Base-by-base conservation (phyloP, 2,329 filamentous ascomycete species). In the Fusarium sp. region DNA sequence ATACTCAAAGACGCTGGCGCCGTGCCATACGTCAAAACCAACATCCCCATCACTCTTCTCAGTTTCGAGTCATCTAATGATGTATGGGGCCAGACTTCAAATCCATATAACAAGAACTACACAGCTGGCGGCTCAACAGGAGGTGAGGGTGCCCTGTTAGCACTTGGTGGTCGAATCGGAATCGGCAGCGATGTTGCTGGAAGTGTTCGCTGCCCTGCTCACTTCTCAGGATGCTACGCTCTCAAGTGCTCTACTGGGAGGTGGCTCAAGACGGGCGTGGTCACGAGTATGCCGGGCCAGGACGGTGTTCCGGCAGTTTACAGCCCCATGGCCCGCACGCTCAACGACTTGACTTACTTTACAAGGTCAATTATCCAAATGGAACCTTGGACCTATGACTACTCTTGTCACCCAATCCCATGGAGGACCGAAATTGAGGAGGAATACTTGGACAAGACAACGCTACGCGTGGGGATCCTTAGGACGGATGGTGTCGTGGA, bases 101-200 rank as follows among this genome's bases (percentile, higher is more conserved):
- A 97, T 76, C 94, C 94, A 0, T 93, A 97, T 79, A 94, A 93
- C 75, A 79, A 80, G n/a, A 88, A 87, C 39, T 97, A 96, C 81
- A 94, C 92, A 0, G 93, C 94, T 0, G 95, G 95, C 22, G 95
- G 95, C 19, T 96, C 92, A 2, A 97, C 93, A 81, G 93, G 92
- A 41, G 94, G 92, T 65, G 95, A 97, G 79, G 87, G 87, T 7
- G 94, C 94, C 0, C 82, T 97, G 4, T 82, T 97, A 6, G 94
- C 94, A 2, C 86, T 93, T 47, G 92, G 92, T 37, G 93, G 93
- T 45, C 86, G 94, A 39, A 96, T 97, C 62, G 94, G 94, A 40
- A 91, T 97, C 69, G 95, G 94, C 11, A 94, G 91, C 47, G 94
- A 97, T 78, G 94, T 97, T 17, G 94, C 94, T 15, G 94, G 95